Percentiles rank a stretch among this genome's conserved stretches.
These are phyloP conservation scores for Carex myosuroides DNA, from an alignment of 176 grass and related monocot species.

Conservation along the genomic window DNA sequence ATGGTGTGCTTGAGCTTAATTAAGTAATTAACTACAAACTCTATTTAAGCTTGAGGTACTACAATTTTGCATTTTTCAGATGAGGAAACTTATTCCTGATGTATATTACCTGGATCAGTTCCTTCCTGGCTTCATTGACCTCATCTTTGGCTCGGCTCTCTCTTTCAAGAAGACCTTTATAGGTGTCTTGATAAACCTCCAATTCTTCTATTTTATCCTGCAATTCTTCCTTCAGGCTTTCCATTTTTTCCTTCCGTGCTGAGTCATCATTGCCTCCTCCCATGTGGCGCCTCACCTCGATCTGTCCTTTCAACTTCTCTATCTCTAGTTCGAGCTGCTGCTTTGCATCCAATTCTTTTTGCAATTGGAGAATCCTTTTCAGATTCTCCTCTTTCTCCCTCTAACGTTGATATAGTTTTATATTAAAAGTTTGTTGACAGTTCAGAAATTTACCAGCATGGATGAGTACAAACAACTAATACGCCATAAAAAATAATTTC, in stretches of 20 bases:
- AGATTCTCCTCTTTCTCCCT: conserved; percentile 82
- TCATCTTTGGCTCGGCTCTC: conserved; percentile 56
- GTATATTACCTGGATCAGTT: conserved; percentile 49
- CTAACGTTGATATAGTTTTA: conserved; percentile 17
- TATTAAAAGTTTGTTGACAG: background rate
- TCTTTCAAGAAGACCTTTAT: conserved; percentile 37
- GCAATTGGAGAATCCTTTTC: conserved; percentile 66
- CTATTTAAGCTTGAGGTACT: background rate
- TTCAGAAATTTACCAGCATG: background rate
- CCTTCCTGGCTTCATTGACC: conserved; percentile 61
- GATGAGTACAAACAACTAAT: background rate
- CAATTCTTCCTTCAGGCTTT: conserved; percentile 48
- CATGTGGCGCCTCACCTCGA: conserved; percentile 72
- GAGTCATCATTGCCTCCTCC: conserved; percentile 54
- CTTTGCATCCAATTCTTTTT: conserved; percentile 72
- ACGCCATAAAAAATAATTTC: background rate
- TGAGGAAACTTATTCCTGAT: background rate
- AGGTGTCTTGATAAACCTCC: background rate
- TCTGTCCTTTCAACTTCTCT: conserved; percentile 53
- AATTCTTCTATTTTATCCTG: conserved; percentile 39
- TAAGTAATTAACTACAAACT: background rate
- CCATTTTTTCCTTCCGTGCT: conserved; percentile 55
- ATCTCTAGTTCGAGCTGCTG: conserved; percentile 76
- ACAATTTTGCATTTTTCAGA: too few relatives aligned
- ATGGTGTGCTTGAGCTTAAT: background rate